These are phyloP conservation scores for Musa schizocarpa DNA, from an alignment of 176 grass and related monocot genomes.

Conservation along the genomic window DNA sequence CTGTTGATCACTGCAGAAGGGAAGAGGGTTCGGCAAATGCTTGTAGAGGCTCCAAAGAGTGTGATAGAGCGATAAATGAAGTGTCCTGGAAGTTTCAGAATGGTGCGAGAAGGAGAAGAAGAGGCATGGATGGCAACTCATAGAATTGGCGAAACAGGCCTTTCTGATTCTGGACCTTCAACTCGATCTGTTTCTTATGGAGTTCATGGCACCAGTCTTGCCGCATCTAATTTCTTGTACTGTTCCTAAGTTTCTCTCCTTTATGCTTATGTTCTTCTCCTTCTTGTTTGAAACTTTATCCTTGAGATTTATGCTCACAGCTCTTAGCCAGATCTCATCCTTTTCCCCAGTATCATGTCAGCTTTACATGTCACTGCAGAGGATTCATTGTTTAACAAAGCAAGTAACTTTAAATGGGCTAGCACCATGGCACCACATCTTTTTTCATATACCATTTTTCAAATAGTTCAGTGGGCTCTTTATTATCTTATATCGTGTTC, in stretches of 20 bases:
- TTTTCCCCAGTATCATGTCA: background rate
- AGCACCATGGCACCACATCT: background rate
- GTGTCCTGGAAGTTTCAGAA: background rate
- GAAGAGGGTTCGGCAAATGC: background rate
- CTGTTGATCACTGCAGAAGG: background rate
- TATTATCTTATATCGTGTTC: conserved; percentile 2
- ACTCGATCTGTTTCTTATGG: conserved; percentile 26
- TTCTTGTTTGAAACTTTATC: background rate
- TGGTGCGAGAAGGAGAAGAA: background rate
- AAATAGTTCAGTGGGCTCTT: conserved; percentile 1
- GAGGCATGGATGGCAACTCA: background rate
- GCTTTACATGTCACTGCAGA: background rate
- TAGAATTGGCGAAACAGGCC: background rate
- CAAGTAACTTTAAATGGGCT: background rate
- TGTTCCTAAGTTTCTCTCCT: conserved; percentile 8
- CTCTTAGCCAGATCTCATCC: background rate
- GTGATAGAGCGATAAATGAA: background rate
- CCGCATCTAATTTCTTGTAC: conserved; percentile 32
- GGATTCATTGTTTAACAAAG: background rate
- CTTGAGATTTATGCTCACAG: background rate
- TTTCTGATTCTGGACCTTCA: conserved; percentile 24
- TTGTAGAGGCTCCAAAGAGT: background rate
- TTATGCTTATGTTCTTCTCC: background rate
- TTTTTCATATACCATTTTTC: background rate
- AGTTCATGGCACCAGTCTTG: conserved; percentile 11